These are phyloP conservation scores for Diplodia scrobiculata DNA, from an alignment of 2,329 filamentous ascomycete genomes.

Conservation along the genomic window DNA sequence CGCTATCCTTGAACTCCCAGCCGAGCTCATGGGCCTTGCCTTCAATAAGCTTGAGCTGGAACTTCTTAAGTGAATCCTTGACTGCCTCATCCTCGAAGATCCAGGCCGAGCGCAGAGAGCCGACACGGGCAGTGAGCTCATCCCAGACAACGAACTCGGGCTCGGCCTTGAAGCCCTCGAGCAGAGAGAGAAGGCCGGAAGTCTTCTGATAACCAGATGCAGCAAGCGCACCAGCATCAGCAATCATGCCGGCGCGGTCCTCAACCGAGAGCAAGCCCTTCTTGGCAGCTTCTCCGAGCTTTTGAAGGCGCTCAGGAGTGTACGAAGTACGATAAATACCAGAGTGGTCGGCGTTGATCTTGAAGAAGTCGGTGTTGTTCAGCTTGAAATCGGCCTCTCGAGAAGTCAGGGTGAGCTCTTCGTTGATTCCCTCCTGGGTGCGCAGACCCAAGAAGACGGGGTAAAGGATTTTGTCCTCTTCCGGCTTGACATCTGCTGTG, in stretches of 20 bases:
- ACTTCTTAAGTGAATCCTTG: slow-evolving; percentile 76
- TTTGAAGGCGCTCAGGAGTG: slow-evolving; percentile 76
- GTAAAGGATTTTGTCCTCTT: slow-evolving; percentile 85
- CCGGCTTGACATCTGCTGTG: slow-evolving; percentile 88
- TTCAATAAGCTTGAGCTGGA: slow-evolving; percentile 76
- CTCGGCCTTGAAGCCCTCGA: slow-evolving; percentile 81
- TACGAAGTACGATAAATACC: slow-evolving; percentile 92
- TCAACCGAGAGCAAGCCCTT: slow-evolving; percentile 78
- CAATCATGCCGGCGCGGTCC: slow-evolving; percentile 88
- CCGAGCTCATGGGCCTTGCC: slow-evolving; percentile 82
- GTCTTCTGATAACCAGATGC: slow-evolving; percentile 92
- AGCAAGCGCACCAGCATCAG: slow-evolving; percentile 86
- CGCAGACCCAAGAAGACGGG: slow-evolving; percentile 86
- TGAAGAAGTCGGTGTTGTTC: slow-evolving; percentile 83
- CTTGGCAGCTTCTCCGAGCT: slow-evolving; percentile 85
- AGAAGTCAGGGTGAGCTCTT: slow-evolving; percentile 69
- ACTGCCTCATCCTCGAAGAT: slow-evolving; percentile 76
- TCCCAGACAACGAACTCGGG: slow-evolving; percentile 93
- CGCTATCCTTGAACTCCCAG: slow-evolving; percentile 81
- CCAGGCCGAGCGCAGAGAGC: slow-evolving; percentile 81
- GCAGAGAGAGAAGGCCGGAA: slow-evolving; percentile 79
- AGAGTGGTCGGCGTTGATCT: slow-evolving; percentile 93
- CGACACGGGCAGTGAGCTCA: slow-evolving; percentile 79
- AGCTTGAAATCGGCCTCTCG: slow-evolving; percentile 79
- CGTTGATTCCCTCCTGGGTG: slow-evolving; percentile 79